Evolutionary conservation across 2,329 filamentous ascomycete genomes (phyloP).

Genomic region (Rhynchosporium graminicola): DNA sequence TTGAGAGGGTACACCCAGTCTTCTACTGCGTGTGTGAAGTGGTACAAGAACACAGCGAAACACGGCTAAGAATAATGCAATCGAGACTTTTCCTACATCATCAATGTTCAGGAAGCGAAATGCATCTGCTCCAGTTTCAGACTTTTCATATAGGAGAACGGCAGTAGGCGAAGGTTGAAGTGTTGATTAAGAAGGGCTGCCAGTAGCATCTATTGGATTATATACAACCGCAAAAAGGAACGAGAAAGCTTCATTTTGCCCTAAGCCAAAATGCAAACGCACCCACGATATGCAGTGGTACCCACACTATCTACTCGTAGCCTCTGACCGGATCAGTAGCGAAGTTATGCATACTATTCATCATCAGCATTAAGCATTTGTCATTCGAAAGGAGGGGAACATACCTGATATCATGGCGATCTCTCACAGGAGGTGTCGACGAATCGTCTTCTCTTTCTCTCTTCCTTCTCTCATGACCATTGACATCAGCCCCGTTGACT

Average conservation of each 20-base stretch:
- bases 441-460: conserved; percentile 35
- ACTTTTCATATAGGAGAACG: too few relatives aligned
- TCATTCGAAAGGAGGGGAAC: background rate
- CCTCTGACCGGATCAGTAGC: conserved; percentile 35
- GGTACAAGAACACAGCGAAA: too few relatives aligned
- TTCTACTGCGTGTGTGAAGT: too few relatives aligned
- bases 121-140: too few relatives aligned
- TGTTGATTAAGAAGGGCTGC: background rate
- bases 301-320: conserved; percentile 31
- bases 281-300: conserved; percentile 1
- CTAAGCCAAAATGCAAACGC: conserved; percentile 9
- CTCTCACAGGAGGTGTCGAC: conserved; percentile 37
- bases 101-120: too few relatives aligned
- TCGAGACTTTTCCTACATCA: too few relatives aligned
- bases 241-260: conserved; percentile 20
- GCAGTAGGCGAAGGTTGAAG: too few relatives aligned
- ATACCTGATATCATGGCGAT: conserved; percentile 42
- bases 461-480: conserved; percentile 33
- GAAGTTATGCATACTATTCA: conserved; percentile 37
- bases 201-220: conserved; percentile 8
- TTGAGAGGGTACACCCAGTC: too few relatives aligned
- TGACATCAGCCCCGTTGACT: conserved; percentile 26
- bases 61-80: too few relatives aligned
- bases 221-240: conserved; percentile 12
- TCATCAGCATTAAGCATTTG: conserved; percentile 12